Percentiles rank a stretch among this genome's conserved stretches.
Evolutionary conservation across 345 rosid species (phyloP).

Genomic region (Sisymbrium altissimum): DNA sequence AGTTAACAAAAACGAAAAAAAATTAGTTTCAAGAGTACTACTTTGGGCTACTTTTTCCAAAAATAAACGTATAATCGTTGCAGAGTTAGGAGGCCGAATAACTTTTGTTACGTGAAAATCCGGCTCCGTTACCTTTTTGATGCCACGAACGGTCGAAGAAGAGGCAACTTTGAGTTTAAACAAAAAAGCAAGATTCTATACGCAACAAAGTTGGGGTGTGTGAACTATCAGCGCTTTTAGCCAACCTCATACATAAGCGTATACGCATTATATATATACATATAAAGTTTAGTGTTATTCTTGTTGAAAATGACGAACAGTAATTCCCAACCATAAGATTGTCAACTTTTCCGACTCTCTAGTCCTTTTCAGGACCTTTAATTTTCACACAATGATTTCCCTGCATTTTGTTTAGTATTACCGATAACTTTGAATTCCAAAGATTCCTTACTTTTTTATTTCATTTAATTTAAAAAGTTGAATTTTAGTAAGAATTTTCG

Average conservation of each 20-base stretch:
- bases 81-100: constrained; percentile 8
- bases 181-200: constrained; percentile 22
- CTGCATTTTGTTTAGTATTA: constrained; percentile 5
- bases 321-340: constrained; percentile 10
- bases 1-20: not conserved
- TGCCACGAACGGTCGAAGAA: constrained; percentile 25
- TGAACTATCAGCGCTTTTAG: constrained; percentile 20
- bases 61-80: not conserved
- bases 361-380: not conserved
- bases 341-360: not conserved
- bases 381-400: not conserved
- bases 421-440: constrained; percentile 3
- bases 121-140: constrained; percentile 15
- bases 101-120: constrained; percentile 24
- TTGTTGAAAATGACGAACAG: constrained; percentile 3
- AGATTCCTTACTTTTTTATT: not conserved
- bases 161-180: constrained; percentile 25
- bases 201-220: constrained; percentile 1
- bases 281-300: constrained; percentile 3
- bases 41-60: not conserved
- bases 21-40: not conserved
- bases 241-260: constrained; percentile 11
- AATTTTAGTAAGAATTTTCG: not conserved
- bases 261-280: not conserved
- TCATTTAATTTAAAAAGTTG: not conserved